These are phyloP conservation scores for Candida suzukii DNA, from an alignment of 805 yeast species.

Conservation along the genomic window DNA sequence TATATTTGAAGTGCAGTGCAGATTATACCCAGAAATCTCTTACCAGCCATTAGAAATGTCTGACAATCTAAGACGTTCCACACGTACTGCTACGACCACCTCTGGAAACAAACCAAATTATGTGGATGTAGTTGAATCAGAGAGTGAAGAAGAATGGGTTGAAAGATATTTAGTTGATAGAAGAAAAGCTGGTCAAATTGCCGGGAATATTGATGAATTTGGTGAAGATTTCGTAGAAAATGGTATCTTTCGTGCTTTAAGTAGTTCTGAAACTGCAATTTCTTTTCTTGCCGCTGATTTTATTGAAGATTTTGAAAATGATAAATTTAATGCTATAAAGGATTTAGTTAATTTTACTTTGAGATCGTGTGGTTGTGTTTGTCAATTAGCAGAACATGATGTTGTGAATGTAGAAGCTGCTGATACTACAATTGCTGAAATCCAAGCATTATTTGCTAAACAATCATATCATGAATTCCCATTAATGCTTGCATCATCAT, in stretches of 20 bases:
- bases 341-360: conserved; percentile 63
- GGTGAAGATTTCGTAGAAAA: conserved; percentile 38
- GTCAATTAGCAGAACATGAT: conserved; percentile 68
- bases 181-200: conserved; percentile 12
- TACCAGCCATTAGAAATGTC: background rate
- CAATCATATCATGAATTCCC: conserved; percentile 70
- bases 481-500: conserved; percentile 24
- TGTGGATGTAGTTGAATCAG: conserved; percentile 1
- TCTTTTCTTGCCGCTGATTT: conserved; percentile 49
- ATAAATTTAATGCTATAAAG: conserved; percentile 43
- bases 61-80: background rate
- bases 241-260: conserved; percentile 42
- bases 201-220: conserved; percentile 28
- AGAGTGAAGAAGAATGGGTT: conserved; percentile 1
- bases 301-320: conserved; percentile 43
- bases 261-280: conserved; percentile 40
- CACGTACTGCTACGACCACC: background rate
- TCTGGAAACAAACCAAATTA: background rate
- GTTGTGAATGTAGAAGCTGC: conserved; percentile 48
- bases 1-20: too few species aligned
- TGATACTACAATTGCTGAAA: conserved; percentile 63
- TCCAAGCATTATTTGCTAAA: conserved; percentile 52
- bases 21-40: background rate
- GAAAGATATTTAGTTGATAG: background rate
- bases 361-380: conserved; percentile 64